A percentile compares a stretch with the other conserved stretches of the same genome.
Evolutionary conservation across 2,329 filamentous ascomycete species (phyloP).

Genomic region (Lachnellula subtilissima): DNA sequence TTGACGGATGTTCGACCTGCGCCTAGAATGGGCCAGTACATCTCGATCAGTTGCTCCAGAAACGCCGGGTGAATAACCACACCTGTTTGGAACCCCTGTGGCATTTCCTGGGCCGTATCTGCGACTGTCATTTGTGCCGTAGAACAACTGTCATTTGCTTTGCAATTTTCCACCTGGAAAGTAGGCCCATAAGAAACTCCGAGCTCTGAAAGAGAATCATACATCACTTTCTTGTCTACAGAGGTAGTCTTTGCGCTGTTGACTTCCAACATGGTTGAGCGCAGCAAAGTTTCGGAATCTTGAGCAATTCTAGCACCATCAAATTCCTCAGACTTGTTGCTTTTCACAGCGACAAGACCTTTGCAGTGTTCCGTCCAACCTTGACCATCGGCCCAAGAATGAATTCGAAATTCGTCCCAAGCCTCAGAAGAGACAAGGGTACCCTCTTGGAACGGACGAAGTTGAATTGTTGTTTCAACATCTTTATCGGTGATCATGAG

Average conservation of each 20-base stretch:
- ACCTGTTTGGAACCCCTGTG: constrained; percentile 36
- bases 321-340: constrained; percentile 37
- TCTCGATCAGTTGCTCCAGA: constrained; percentile 43
- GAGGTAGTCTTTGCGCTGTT: constrained; percentile 23
- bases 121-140: constrained; percentile 35
- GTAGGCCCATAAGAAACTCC: constrained; percentile 47
- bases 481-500: constrained; percentile 45
- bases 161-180: constrained; percentile 48
- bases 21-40: constrained; percentile 37
- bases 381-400: constrained; percentile 46
- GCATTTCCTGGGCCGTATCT: constrained; percentile 44
- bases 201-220: constrained; percentile 41
- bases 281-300: constrained; percentile 20
- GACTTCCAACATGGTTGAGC: constrained; percentile 32
- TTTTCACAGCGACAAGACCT: constrained; percentile 43
- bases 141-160: constrained; percentile 33
- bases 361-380: constrained; percentile 56
- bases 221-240: constrained; percentile 38
- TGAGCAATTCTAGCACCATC: constrained; percentile 27
- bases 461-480: constrained; percentile 45
- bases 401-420: constrained; percentile 54
- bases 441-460: constrained; percentile 41
- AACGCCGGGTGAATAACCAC: constrained; percentile 43
- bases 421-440: constrained; percentile 37
- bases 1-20: constrained; percentile 31